phyloP scores from a whole-genome alignment of 208 protist species.

The Trypanosoma rangeli region DNA sequence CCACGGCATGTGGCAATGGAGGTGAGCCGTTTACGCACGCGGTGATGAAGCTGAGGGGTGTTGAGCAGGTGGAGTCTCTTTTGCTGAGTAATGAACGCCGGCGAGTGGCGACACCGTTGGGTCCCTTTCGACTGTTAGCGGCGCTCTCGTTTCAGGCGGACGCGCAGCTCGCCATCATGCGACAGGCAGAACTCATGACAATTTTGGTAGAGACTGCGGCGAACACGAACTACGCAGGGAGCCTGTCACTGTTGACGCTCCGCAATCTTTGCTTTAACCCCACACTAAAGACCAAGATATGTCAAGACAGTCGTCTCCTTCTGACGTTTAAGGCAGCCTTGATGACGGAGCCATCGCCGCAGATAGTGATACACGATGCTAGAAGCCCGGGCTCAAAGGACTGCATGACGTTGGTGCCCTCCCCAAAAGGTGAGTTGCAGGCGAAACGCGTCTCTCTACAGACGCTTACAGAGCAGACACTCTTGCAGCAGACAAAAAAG shows the following conservation, averaged over 20 bases:
- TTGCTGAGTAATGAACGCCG: constrained; percentile 28
- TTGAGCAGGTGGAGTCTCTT: constrained; percentile 27
- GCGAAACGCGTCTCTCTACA: constrained; percentile 1
- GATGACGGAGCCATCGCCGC: constrained; percentile 37
- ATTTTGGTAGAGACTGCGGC: constrained; percentile 62
- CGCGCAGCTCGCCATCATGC: constrained; percentile 40
- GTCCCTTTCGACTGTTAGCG: constrained; percentile 55
- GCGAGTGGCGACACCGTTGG: constrained; percentile 31
- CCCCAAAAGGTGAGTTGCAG: not conserved
- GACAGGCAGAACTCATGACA: constrained; percentile 44
- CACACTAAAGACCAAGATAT: constrained; percentile 58
- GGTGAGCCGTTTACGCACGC: constrained; percentile 25
- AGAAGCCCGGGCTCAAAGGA: constrained; percentile 1
- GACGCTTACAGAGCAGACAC: constrained; percentile 1
- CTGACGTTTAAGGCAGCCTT: constrained; percentile 63
- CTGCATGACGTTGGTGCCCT: not conserved
- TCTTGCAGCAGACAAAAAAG: constrained; percentile 7
- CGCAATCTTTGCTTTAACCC: constrained; percentile 78
- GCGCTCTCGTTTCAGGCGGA: constrained; percentile 56
- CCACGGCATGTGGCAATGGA: constrained; percentile 26
- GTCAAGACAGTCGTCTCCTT: constrained; percentile 74
- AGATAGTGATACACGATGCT: constrained; percentile 19
- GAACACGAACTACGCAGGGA: constrained; percentile 26
- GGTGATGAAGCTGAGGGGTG: constrained; percentile 31
- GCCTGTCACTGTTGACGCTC: constrained; percentile 61